Percentiles rank a stretch among this genome's conserved stretches.
Conservation (phyloP, 176 grass and related monocot genomes). For the Poa pratensis region DNA sequence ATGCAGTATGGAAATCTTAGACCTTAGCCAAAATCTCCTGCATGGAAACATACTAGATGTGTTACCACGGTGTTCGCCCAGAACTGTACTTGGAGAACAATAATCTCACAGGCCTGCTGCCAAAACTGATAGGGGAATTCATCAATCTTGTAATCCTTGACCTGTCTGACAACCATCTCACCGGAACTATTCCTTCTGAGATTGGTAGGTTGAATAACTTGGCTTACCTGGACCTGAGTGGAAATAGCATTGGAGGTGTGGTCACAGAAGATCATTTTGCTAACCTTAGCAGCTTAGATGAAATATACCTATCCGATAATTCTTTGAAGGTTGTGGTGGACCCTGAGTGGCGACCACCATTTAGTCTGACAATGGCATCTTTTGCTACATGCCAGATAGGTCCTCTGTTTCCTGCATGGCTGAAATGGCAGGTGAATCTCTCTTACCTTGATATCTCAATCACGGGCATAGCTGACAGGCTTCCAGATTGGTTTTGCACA, state of each 20-base stretch:
- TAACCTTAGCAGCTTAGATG: background rate
- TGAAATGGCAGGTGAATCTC: constrained; percentile 6
- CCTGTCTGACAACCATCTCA: constrained; percentile 30
- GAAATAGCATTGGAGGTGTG: background rate
- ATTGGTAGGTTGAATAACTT: constrained; percentile 14
- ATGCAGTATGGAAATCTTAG: constrained; percentile 23
- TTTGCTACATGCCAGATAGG: constrained; percentile 41
- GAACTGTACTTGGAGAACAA: background rate
- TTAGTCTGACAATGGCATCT: background rate
- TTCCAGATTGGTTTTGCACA: constrained; percentile 48
- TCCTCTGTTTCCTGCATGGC: constrained; percentile 43
- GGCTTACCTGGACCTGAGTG: background rate
- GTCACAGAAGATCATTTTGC: constrained; percentile 16
- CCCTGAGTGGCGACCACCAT: constrained; percentile 32
- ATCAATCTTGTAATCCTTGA: constrained; percentile 23
- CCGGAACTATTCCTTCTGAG: constrained; percentile 30
- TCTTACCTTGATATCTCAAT: background rate
- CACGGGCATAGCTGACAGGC: constrained; percentile 7
- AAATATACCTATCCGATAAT: constrained; percentile 11
- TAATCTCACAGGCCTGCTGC: background rate
- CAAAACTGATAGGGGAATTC: background rate
- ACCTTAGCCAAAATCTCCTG: background rate
- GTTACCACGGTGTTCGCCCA: background rate
- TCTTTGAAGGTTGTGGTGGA: background rate
- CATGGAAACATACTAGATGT: background rate